Base-by-base conservation (phyloP, 345 rosid genomes). In the Ceriops zippeliana region DNA sequence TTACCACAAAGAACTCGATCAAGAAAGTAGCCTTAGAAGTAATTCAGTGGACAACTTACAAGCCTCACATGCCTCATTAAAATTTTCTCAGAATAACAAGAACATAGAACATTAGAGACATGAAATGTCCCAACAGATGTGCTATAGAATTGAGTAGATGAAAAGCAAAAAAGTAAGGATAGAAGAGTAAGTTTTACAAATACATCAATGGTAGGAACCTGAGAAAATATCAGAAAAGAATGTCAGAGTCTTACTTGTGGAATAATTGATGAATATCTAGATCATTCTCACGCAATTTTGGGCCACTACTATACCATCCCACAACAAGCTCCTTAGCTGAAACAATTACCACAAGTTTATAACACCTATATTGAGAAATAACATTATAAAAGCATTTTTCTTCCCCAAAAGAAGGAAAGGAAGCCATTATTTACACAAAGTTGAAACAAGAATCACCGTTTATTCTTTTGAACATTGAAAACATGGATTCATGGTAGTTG, bases 251-350 rank as follows among this genome's bases (percentile, higher is more conserved):
- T 82, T 73, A 91, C 97, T 81, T 80, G 65, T 80, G 83, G 74
- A 82, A 75, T 6, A 47, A 69, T 57, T 64, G 66, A 32, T 34
- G 96, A 78, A 90, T 83, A 52, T 89, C 89, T 32, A 91, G 88
- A 83, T 93, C 97, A 74, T 93, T 93, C 75, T 93, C 92, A 74
- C 89, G 79, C 54, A 93, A 85, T 79, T 89, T 90, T 46, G 98
- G 98, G 57, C 96, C 93, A 0, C 97, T 90, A 73, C 97, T 93
- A 74, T 90, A 90, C 98, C 98, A 93, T 66, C 98, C 98, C 52
- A 93, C 96, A 32, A 93, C 96, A 71, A 89, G 97, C 84, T 93
- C 97, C 87, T 89, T 91, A 52, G 98, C 97, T 93, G 83, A 76
- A 83, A 74, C 26, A 34, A 66, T 22, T 54, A 22, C 5, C 61